Evolutionary conservation across 2,329 filamentous ascomycete species (phyloP).

Genomic region (Phoma herbarum): DNA sequence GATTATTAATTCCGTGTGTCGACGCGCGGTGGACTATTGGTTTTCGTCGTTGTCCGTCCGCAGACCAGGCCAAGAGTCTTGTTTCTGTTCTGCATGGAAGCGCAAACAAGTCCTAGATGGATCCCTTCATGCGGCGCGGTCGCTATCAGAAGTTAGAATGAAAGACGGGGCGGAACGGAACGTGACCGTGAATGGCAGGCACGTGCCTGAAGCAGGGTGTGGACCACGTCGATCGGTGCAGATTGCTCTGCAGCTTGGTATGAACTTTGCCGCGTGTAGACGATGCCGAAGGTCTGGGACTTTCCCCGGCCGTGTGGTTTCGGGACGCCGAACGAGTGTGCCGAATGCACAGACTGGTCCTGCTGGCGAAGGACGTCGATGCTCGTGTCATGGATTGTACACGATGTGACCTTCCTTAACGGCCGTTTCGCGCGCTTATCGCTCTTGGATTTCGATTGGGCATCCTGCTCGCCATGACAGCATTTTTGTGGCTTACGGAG

Average conservation of each 20-base stretch:
- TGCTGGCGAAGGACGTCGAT: conserved; percentile 5
- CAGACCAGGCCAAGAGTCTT: neutral
- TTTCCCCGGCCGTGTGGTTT: conserved; percentile 16
- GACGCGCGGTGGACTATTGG: conserved; percentile 7
- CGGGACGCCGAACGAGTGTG: conserved; percentile 16
- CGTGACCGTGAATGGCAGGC: conserved; percentile 20
- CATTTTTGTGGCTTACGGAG: conserved; percentile 16
- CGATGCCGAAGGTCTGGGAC: conserved; percentile 21
- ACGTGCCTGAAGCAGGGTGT: conserved; percentile 16
- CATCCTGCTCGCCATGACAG: conserved; percentile 17
- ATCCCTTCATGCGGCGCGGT: conserved; percentile 5
- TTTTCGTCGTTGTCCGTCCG: conserved; percentile 1
- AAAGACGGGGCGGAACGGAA: conserved; percentile 24
- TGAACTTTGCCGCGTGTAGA: conserved; percentile 16
- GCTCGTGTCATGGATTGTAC: conserved; percentile 8
- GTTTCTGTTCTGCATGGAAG: conserved; percentile 1
- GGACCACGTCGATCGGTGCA: conserved; percentile 20
- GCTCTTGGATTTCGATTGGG: conserved; percentile 11
- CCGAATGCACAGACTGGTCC: conserved; percentile 3
- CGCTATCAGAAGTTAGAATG: conserved; percentile 9
- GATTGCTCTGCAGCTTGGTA: conserved; percentile 16
- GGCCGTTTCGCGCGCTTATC: conserved; percentile 10
- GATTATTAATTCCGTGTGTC: conserved; percentile 16
- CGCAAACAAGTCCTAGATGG: conserved; percentile 5
- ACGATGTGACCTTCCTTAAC: conserved; percentile 17